Conservation (phyloP, 257 asterid genomes). For the Gardenia jasminoides region DNA sequence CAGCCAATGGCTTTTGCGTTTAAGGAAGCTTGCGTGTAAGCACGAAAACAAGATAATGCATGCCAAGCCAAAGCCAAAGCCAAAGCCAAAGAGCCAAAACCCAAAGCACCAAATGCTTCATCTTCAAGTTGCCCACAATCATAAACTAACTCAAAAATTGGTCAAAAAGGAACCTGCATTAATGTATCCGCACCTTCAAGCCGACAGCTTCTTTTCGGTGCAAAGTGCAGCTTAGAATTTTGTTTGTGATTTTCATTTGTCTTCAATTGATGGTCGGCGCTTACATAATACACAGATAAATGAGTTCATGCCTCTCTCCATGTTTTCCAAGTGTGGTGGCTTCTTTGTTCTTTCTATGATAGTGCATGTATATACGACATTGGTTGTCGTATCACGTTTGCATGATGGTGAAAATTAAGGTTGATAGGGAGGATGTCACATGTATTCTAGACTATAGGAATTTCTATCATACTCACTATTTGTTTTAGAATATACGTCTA, state of each 20-base stretch:
- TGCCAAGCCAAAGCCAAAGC: slow-evolving; percentile 30
- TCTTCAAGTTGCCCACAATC: slow-evolving; percentile 33
- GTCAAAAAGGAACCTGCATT: slow-evolving; percentile 14
- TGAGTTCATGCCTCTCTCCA: slow-evolving; percentile 22
- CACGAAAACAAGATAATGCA: slow-evolving; percentile 55
- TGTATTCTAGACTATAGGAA: background rate
- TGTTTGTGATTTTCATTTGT: background rate
- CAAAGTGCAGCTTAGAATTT: slow-evolving; percentile 37
- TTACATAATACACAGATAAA: background rate
- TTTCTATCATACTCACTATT: background rate
- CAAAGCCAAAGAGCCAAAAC: slow-evolving; percentile 17
- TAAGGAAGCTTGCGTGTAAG: slow-evolving; percentile 56
- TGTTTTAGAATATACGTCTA: background rate
- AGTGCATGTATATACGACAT: background rate
- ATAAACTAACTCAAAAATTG: slow-evolving; percentile 12
- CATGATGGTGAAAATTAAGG: background rate
- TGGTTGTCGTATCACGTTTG: background rate
- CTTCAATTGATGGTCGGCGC: slow-evolving; percentile 30
- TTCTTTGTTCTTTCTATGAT: background rate
- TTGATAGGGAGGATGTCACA: background rate
- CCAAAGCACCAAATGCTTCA: slow-evolving; percentile 36
- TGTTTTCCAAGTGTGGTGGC: background rate
- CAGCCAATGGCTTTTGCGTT: slow-evolving; percentile 25
- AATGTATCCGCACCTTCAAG: slow-evolving; percentile 15
- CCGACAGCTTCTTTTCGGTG: slow-evolving; percentile 65